These are phyloP conservation scores for Plasmodium gonderi DNA, from an alignment of 169 alveolate genomes.

Conservation along the genomic window DNA sequence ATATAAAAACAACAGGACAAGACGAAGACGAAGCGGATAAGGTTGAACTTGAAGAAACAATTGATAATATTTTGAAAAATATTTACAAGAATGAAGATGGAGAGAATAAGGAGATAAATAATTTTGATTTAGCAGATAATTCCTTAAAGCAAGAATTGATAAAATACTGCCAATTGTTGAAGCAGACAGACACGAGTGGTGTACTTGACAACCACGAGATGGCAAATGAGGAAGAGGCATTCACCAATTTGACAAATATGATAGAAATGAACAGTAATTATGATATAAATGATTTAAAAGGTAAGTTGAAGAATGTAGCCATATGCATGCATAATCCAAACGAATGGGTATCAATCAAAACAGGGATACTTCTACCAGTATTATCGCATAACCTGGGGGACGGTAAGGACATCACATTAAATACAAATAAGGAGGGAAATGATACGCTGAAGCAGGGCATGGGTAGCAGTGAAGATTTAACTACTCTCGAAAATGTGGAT, in stretches of 20 bases:
- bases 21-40: not conserved
- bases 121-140: not conserved
- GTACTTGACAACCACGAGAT: not conserved
- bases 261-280: not conserved
- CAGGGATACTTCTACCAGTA: not conserved
- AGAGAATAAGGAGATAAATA: not conserved
- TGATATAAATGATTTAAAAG: not conserved
- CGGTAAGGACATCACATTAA: too few relatives aligned
- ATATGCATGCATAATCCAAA: not conserved
- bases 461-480: not conserved
- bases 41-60: not conserved
- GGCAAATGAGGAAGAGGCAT: not conserved
- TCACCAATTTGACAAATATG: not conserved
- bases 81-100: not conserved
- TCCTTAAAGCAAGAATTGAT: not conserved
- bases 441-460: not conserved
- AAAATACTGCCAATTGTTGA: not conserved
- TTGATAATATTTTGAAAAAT: not conserved
- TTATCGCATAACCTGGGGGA: not conserved
- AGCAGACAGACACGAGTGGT: not conserved
- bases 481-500: not conserved
- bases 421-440: not conserved
- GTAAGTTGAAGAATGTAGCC: not conserved
- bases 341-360: not conserved
- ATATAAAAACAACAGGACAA: not conserved